A percentile compares a stretch with the other conserved stretches of the same genome.
phyloP scores from a whole-genome alignment of 176 grass and related monocot genomes.

The Eragrostis curvula region DNA sequence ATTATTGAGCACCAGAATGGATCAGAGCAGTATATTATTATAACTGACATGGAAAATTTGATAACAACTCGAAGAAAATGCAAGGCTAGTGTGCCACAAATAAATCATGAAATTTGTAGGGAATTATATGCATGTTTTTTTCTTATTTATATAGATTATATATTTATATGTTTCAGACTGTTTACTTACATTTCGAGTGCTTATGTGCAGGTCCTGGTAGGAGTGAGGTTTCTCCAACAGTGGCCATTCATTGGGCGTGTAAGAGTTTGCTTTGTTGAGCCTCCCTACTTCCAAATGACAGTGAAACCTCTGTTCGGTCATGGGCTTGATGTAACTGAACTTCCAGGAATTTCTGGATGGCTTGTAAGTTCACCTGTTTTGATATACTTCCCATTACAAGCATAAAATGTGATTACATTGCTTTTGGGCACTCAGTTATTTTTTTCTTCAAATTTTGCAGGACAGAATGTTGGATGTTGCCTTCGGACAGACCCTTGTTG shows the following conservation, averaged over 20 bases:
- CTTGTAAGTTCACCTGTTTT: conserved; percentile 64
- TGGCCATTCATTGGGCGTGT: conserved; percentile 93
- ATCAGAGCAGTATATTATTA: not conserved
- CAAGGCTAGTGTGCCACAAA: not conserved
- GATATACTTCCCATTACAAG: not conserved
- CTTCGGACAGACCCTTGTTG: conserved; percentile 89
- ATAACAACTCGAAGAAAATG: conserved; percentile 2
- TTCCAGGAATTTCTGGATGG: conserved; percentile 98
- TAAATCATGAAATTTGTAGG: not conserved
- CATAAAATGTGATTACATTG: conserved; percentile 22
- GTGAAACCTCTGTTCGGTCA: conserved; percentile 92
- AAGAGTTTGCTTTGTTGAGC: conserved; percentile 93
- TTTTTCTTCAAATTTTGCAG: conserved; percentile 51
- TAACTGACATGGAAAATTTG: conserved; percentile 9
- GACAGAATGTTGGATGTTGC: conserved; percentile 93
- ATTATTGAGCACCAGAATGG: not conserved
- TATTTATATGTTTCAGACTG: not conserved
- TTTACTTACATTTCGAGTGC: conserved; percentile 1
- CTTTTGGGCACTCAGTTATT: conserved; percentile 17
- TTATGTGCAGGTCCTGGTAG: conserved; percentile 78
- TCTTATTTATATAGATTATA: not conserved
- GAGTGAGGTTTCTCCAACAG: conserved; percentile 80
- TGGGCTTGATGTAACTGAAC: conserved; percentile 93
- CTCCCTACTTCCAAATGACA: conserved; percentile 97
- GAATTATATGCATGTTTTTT: not conserved